These are phyloP conservation scores for Yarrowia divulgata DNA, from an alignment of 805 yeast genomes.

Conservation along the genomic window DNA sequence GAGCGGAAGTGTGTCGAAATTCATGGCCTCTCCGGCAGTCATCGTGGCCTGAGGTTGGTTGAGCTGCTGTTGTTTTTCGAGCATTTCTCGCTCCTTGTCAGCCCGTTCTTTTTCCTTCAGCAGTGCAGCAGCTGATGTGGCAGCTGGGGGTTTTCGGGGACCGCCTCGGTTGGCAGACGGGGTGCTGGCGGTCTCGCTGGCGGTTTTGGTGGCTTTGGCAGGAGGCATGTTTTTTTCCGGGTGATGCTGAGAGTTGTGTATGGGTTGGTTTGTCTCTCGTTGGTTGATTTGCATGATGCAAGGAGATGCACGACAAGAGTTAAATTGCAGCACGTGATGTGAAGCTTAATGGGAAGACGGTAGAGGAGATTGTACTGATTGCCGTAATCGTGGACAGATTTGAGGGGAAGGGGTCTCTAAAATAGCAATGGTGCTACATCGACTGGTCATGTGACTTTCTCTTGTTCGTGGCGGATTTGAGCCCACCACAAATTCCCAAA, in stretches of 20 bases:
- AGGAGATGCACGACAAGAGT: constrained; percentile 13
- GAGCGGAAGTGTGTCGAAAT: constrained; percentile 70
- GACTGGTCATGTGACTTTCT: too few species aligned
- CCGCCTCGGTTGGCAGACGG: constrained; percentile 30
- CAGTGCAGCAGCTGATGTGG: constrained; percentile 22
- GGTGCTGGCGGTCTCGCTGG: constrained; percentile 9
- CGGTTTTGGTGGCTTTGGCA: constrained; percentile 21
- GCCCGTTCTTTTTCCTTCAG: constrained; percentile 30
- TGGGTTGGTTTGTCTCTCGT: neutral
- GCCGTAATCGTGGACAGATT: too few species aligned
- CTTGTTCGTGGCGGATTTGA: too few species aligned
- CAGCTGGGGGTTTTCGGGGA: constrained; percentile 14
- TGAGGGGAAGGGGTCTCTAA: too few species aligned
- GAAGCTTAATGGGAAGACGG: too few species aligned
- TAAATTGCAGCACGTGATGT: constrained; percentile 6
- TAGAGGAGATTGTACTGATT: too few species aligned
- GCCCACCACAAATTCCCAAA: too few species aligned
- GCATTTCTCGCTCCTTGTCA: constrained; percentile 34
- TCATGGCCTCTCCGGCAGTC: constrained; percentile 51
- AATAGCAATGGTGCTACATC: too few species aligned
- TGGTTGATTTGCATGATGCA: constrained; percentile 20
- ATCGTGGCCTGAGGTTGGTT: constrained; percentile 15
- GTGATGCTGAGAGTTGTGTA: neutral
- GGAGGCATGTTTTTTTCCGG: constrained; percentile 25
- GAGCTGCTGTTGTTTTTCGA: constrained; percentile 30